Evolutionary conservation across 345 rosid genomes (phyloP).

Genomic region (Brassica cretica): DNA sequence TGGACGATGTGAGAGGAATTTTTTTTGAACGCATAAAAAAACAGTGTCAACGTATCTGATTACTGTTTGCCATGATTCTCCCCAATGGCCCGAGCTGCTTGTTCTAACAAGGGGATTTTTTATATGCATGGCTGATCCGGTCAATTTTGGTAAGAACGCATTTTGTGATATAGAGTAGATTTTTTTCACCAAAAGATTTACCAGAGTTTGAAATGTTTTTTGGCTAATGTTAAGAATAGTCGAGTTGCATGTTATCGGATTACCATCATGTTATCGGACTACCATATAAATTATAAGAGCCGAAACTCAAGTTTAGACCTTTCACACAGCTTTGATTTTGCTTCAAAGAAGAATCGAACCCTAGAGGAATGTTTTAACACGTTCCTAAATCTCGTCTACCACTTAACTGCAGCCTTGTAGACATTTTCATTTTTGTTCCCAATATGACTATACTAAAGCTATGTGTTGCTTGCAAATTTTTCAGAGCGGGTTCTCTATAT

Average conservation of each 20-base stretch:
- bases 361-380: neutral
- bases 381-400: neutral
- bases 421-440: neutral
- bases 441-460: neutral
- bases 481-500: neutral
- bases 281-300: neutral
- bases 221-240: too few species aligned
- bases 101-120: neutral
- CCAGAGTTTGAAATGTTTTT: neutral
- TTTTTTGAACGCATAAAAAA: too few species aligned
- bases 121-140: neutral
- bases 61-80: neutral
- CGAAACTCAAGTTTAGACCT: neutral
- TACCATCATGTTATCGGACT: neutral
- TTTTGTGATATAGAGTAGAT: too few species aligned
- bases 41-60: neutral
- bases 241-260: too few species aligned
- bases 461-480: neutral
- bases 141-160: neutral
- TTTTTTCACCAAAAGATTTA: too few species aligned
- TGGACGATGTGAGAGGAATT: neutral
- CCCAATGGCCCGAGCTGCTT: neutral
- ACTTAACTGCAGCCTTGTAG: neutral
- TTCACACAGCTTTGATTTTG: neutral
- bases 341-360: neutral